Percentiles rank a stretch among this genome's conserved stretches.
Evolutionary conservation across 768 basidiomycete species (phyloP).

Genomic region (Kwoniella sp.): DNA sequence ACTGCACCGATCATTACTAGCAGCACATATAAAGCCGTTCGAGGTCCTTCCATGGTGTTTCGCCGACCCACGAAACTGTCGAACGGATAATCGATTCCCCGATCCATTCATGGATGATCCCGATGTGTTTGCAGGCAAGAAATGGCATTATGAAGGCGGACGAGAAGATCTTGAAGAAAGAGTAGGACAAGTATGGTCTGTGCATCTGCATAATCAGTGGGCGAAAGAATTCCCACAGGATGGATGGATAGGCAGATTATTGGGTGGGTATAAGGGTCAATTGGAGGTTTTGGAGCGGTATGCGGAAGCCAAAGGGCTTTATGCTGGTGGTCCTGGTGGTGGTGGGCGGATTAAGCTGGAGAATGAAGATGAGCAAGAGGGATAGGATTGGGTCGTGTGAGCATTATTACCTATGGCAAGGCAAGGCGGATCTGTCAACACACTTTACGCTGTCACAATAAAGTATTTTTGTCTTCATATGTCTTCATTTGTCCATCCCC

Average conservation of each 20-base stretch:
- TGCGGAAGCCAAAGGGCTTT: conserved; percentile 8
- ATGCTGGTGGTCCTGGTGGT: conserved; percentile 3
- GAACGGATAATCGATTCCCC: conserved; percentile 88
- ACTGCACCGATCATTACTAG: conserved; percentile 81
- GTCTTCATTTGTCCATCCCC: no score
- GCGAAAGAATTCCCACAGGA: conserved; percentile 75
- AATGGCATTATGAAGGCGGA: conserved; percentile 58
- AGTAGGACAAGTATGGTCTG: conserved; percentile 67
- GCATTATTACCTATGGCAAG: no score
- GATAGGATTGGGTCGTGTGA: background rate
- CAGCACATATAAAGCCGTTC: conserved; percentile 75
- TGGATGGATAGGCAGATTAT: conserved; percentile 84
- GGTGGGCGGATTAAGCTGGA: conserved; percentile 4
- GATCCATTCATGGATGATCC: conserved; percentile 74
- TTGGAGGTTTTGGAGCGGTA: conserved; percentile 38
- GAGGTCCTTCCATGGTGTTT: conserved; percentile 94
- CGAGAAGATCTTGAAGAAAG: conserved; percentile 62
- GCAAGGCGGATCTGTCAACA: no score
- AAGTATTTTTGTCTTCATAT: no score
- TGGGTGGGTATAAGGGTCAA: conserved; percentile 56
- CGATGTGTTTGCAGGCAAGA: conserved; percentile 67
- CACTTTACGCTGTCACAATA: no score
- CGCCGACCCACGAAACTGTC: conserved; percentile 83
- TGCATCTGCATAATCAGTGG: conserved; percentile 98
- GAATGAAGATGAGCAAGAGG: conserved; percentile 1